Conservation (phyloP, 441 rosid genomes). For the Bruguiera hainesii region DNA sequence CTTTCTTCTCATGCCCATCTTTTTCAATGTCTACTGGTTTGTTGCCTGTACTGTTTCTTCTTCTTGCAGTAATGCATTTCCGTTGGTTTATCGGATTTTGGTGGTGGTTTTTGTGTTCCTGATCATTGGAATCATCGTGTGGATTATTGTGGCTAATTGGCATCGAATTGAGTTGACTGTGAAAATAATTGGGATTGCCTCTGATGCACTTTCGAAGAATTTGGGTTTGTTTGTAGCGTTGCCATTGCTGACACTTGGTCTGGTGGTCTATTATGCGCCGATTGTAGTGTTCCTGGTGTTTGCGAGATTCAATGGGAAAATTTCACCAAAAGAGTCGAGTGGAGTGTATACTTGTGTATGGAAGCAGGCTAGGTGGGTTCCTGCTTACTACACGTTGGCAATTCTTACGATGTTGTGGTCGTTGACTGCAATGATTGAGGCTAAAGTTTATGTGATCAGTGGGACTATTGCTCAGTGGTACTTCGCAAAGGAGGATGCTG, state of each 20-base stretch:
- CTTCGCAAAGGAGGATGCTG: constrained; percentile 64
- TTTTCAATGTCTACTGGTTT: constrained; percentile 81
- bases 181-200: constrained; percentile 64
- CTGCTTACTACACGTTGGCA: constrained; percentile 72
- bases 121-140: constrained; percentile 56
- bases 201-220: constrained; percentile 70
- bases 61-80: constrained; percentile 61
- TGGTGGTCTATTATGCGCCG: constrained; percentile 61
- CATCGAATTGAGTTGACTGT: constrained; percentile 75
- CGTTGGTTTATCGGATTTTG: constrained; percentile 63
- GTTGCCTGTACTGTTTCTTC: constrained; percentile 74
- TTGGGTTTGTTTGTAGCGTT: constrained; percentile 56
- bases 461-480: constrained; percentile 88
- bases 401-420: constrained; percentile 87
- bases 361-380: constrained; percentile 92
- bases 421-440: constrained; percentile 62
- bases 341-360: constrained; percentile 61
- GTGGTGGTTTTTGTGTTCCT: constrained; percentile 61
- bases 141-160: constrained; percentile 82
- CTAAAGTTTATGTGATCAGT: constrained; percentile 82
- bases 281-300: constrained; percentile 75
- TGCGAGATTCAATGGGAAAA: constrained; percentile 65
- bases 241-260: constrained; percentile 53
- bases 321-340: constrained; percentile 46
- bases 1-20: constrained; percentile 56